A percentile compares a stretch with the other conserved stretches of the same genome.
phyloP scores from a whole-genome alignment of 148 eudicot genomes.

The Silene latifolia region DNA sequence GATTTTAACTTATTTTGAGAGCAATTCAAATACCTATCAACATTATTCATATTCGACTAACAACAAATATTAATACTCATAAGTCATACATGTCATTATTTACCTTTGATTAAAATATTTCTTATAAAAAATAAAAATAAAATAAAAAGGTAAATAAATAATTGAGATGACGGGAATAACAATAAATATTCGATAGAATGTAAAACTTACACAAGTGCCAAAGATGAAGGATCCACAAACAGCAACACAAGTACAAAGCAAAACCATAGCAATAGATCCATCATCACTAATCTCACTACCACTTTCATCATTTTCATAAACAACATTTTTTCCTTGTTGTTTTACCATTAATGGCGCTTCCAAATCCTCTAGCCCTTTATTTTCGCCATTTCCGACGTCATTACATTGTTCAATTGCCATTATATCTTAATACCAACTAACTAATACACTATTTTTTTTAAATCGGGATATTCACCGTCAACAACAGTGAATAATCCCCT shows the following conservation, averaged over 20 bases:
- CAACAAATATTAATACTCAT: too few species aligned
- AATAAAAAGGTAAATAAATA: too few species aligned
- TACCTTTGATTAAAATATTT: too few species aligned
- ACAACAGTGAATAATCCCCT: too few species aligned
- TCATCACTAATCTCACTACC: constrained; percentile 11
- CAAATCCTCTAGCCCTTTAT: constrained; percentile 37
- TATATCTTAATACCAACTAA: not conserved
- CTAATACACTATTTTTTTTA: not conserved
- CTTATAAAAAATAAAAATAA: too few species aligned
- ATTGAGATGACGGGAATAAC: too few species aligned
- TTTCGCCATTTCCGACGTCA: constrained; percentile 36
- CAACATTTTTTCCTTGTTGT: constrained; percentile 16
- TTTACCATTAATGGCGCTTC: constrained; percentile 47
- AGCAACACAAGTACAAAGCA: constrained; percentile 62
- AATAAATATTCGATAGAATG: too few species aligned
- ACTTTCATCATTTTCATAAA: not conserved
- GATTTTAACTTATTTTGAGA: too few species aligned
- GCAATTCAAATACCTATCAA: too few species aligned
- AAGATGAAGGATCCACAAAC: constrained; percentile 80
- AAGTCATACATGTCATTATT: too few species aligned
- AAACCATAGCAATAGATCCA: constrained; percentile 52
- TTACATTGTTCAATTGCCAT: constrained; percentile 45
- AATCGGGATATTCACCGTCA: too few species aligned
- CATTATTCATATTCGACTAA: too few species aligned
- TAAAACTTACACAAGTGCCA: constrained; percentile 70